Evolutionary conservation across 148 eudicot species (phyloP), one percentile per base, ranked within the genome.

Genomic region (Simmondsia chinensis): DNA sequence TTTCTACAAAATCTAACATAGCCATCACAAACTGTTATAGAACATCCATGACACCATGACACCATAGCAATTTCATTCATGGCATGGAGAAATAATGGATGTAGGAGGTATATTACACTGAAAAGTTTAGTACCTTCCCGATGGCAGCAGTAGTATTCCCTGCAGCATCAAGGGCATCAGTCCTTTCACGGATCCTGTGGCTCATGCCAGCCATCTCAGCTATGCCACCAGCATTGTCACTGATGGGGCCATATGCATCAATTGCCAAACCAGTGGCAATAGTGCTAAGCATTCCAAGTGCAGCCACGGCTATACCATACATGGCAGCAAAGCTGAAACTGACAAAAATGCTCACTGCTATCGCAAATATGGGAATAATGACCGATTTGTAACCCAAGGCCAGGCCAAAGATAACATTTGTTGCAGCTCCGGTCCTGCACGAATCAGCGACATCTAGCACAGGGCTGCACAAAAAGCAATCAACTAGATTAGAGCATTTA

Each of bases 361-460:
- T 52, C 81, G n/a, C n/a, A n/a, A n/a, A n/a, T n/a, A n/a, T n/a
- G n/a, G n/a, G n/a, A n/a, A n/a, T n/a, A n/a, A n/a, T n/a, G n/a
- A n/a, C n/a, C n/a, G n/a, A n/a, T n/a, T n/a, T n/a, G n/a, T n/a
- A n/a, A n/a, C n/a, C n/a, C 69, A 79, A 56, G 4, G 86, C 86
- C 43, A 79, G 71, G 61, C 86, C 86, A 52, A 79, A 79, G 13
- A 79, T 79, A 23, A 79, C 87, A 47, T 79, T 79, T 32, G 87
- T 79, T 7, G 87, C 87, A 45, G 87, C 87, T 48, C 87, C 87
- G 25, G 87, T 79, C 17, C 75, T 67, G 77, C 87, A 79, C 32
- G 87, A 74, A 66, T 79, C 82, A 52, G 87, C 87, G 43, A 79
- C 87, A 65, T 79, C 87, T 65, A 71, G 82, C 57, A 79, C 87